A percentile compares a stretch with the other conserved stretches of the same genome.
These are phyloP conservation scores for Ogataea neopini DNA, from an alignment of 805 yeast genomes.

Conservation along the genomic window DNA sequence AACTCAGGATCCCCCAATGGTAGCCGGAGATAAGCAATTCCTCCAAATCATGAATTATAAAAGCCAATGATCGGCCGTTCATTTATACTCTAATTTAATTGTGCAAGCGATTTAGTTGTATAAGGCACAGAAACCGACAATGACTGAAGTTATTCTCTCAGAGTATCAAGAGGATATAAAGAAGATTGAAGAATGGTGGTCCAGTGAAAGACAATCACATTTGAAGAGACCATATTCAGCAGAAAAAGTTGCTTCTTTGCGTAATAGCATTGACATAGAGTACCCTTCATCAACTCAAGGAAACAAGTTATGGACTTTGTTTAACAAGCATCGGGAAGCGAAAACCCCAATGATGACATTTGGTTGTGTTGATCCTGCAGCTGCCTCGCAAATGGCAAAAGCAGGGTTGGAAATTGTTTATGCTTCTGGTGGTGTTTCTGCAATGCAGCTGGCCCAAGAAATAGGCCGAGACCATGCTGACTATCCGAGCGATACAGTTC, in stretches of 20 bases:
- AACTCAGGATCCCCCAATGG: too few species aligned
- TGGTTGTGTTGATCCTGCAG: conserved; percentile 65
- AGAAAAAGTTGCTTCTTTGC: conserved; percentile 49
- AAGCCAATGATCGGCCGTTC: too few species aligned
- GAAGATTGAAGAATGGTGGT: conserved; percentile 52
- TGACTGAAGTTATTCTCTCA: conserved; percentile 2
- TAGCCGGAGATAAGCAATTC: too few species aligned
- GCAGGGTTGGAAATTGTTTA: conserved; percentile 52
- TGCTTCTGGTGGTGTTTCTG: conserved; percentile 63
- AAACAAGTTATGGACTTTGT: conserved; percentile 46
- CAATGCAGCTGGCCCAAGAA: conserved; percentile 60
- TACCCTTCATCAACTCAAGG: conserved; percentile 57
- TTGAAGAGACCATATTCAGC: conserved; percentile 55
- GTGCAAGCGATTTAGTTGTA: too few species aligned
- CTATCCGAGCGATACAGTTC: conserved; percentile 68
- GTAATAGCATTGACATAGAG: conserved; percentile 46
- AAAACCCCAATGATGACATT: conserved; percentile 54
- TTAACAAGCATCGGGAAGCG: conserved; percentile 42
- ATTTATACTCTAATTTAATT: too few species aligned
- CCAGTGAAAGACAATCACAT: conserved; percentile 45
- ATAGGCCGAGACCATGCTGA: conserved; percentile 69
- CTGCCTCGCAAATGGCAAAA: conserved; percentile 55
- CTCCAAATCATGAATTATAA: too few species aligned
- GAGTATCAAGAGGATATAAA: conserved; percentile 19
- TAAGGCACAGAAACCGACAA: too few species aligned